Percentiles rank a stretch among this genome's conserved stretches.
These are phyloP conservation scores for Jackrogersella minutella DNA, from an alignment of 495 filamentous ascomycete genomes.

Conservation along the genomic window DNA sequence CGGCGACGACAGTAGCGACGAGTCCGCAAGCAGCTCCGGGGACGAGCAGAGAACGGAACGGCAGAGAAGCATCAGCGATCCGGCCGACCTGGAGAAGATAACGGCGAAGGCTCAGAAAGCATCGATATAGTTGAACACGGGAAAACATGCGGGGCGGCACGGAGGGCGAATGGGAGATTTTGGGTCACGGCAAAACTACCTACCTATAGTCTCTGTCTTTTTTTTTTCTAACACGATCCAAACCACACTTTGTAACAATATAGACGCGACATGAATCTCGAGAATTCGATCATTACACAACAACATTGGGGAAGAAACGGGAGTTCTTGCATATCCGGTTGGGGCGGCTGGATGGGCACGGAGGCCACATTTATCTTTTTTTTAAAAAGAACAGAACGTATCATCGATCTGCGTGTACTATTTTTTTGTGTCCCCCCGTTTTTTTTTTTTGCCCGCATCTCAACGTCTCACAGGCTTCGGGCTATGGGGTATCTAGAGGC, in stretches of 20 bases:
- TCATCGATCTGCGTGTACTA: slow-evolving; percentile 16
- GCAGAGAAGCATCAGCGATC: slow-evolving; percentile 61
- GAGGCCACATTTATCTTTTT: not conserved
- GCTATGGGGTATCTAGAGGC: not conserved
- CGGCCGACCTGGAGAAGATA: slow-evolving; percentile 47
- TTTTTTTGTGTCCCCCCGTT: not conserved
- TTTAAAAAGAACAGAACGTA: not conserved
- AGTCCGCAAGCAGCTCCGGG: slow-evolving; percentile 48
- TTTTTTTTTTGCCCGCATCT: not conserved
- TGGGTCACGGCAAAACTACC: slow-evolving; percentile 2
- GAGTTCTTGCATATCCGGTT: slow-evolving; percentile 13
- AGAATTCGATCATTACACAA: not conserved
- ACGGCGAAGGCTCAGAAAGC: slow-evolving; percentile 21
- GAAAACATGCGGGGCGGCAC: not conserved
- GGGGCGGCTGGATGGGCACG: slow-evolving; percentile 1
- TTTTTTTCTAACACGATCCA: not conserved
- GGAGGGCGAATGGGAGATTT: not conserved
- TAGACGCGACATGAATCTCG: slow-evolving; percentile 21
- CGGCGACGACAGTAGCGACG: slow-evolving; percentile 56
- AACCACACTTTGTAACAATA: slow-evolving; percentile 10
- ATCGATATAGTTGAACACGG: slow-evolving; percentile 30
- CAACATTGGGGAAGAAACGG: not conserved
- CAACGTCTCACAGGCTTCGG: not conserved
- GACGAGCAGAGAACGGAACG: slow-evolving; percentile 60
- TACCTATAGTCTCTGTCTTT: not conserved